phyloP scores from a whole-genome alignment of 2,329 filamentous ascomycete genomes.

The Cladophialophora yegresii region DNA sequence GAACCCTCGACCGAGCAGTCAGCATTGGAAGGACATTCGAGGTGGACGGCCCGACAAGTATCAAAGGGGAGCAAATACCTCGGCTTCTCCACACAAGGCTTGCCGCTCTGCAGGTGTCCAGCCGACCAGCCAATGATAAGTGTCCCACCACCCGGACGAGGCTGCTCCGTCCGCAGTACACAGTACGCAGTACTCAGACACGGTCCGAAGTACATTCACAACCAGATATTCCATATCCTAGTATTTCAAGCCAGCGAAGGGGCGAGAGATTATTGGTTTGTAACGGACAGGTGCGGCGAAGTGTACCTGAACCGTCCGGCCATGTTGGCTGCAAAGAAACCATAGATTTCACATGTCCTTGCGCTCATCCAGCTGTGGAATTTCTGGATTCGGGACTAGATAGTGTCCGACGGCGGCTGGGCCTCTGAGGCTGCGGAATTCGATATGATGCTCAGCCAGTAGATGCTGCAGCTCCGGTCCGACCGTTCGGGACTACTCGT shows the following conservation, averaged over 20 bases:
- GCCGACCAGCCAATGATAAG: neutral
- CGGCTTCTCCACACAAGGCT: conserved; percentile 3
- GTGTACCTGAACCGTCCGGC: no score
- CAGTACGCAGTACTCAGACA: neutral
- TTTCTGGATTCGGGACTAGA: neutral
- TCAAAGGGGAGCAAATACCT: neutral
- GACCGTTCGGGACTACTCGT: conserved; percentile 40
- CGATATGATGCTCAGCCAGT: neutral
- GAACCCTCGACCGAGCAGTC: neutral
- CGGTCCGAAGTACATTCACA: neutral
- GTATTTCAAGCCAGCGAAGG: neutral
- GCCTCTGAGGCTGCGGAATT: neutral
- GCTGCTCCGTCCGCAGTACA: neutral
- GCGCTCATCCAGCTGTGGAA: no score
- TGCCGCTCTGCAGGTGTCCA: neutral
- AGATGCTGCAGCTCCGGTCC: neutral
- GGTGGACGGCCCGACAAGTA: neutral
- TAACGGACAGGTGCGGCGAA: no score
- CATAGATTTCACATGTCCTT: neutral
- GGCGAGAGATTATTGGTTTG: no score
- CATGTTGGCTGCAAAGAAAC: no score
- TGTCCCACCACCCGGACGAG: neutral
- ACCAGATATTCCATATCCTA: neutral
- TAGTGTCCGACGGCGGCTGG: no score
- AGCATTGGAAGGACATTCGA: neutral